A percentile compares a stretch with the other conserved stretches of the same genome.
Evolutionary conservation across 2,329 filamentous ascomycete genomes (phyloP).

Genomic region (Aspergillus sp.): DNA sequence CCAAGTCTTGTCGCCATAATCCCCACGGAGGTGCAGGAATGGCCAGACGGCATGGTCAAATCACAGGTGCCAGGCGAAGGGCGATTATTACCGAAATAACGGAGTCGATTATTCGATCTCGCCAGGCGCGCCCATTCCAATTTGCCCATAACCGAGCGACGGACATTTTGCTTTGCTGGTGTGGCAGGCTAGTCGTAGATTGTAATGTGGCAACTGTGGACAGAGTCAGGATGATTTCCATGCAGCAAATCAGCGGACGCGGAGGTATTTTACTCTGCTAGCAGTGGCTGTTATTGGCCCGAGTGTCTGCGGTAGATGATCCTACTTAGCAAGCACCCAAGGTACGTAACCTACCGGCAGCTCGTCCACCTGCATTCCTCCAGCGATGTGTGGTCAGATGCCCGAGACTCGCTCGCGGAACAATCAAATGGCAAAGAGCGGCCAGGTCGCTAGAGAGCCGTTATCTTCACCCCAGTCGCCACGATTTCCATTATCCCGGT

Average conservation of each 20-base stretch:
- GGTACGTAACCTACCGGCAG: slow-evolving; percentile 8
- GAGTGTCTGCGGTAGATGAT: slow-evolving; percentile 6
- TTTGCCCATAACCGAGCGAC: slow-evolving; percentile 3
- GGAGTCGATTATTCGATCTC: neutral
- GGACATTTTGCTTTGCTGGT: slow-evolving; percentile 9
- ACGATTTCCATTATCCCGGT: neutral
- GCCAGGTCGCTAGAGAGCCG: no score
- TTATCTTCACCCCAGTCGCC: neutral
- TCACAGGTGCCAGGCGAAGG: neutral
- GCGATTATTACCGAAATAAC: neutral
- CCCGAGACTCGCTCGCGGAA: no score
- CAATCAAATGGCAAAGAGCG: no score
- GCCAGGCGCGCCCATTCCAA: neutral
- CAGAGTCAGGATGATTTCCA: slow-evolving; percentile 8
- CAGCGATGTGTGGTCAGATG: no score
- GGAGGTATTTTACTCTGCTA: slow-evolving; percentile 7
- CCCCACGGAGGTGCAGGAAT: neutral
- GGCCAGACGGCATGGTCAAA: neutral
- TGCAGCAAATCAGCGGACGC: slow-evolving; percentile 13
- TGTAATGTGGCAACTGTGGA: slow-evolving; percentile 14
- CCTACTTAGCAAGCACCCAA: slow-evolving; percentile 9
- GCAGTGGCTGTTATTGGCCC: slow-evolving; percentile 10
- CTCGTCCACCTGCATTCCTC: neutral
- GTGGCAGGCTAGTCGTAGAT: slow-evolving; percentile 7
- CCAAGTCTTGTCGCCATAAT: no score